A percentile compares a stretch with the other conserved stretches of the same genome.
Evolutionary conservation across 2,329 filamentous ascomycete genomes (phyloP).

Genomic region (Cercospora sesami): DNA sequence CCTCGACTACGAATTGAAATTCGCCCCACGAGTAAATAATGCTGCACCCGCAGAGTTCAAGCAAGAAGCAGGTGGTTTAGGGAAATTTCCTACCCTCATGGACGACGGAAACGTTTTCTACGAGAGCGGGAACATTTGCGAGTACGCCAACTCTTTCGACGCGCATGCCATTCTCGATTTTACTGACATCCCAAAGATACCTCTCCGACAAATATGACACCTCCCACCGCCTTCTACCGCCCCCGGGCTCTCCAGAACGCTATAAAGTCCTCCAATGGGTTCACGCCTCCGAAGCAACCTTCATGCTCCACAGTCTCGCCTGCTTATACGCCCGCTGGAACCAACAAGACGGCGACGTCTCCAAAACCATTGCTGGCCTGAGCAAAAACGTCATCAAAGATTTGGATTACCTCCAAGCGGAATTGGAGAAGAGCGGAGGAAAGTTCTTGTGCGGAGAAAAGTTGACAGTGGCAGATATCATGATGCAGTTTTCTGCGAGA

Average conservation of each 20-base stretch:
- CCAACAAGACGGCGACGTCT: constrained; percentile 41
- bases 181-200: constrained; percentile 39
- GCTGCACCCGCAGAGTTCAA: constrained; percentile 48
- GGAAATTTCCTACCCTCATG: constrained; percentile 48
- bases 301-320: constrained; percentile 48
- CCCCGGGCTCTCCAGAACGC: constrained; percentile 38
- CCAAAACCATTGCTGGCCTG: constrained; percentile 43
- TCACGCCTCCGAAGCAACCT: constrained; percentile 51
- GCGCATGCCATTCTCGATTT: neutral
- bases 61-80: constrained; percentile 44
- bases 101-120: constrained; percentile 45
- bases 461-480: constrained; percentile 48
- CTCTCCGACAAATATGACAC: constrained; percentile 51
- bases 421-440: constrained; percentile 43
- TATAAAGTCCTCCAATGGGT: constrained; percentile 47
- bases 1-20: constrained; percentile 46
- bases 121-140: constrained; percentile 51
- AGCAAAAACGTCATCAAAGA: constrained; percentile 49
- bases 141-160: constrained; percentile 38
- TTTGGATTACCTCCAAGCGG: constrained; percentile 48
- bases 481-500: constrained; percentile 46
- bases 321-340: constrained; percentile 50
- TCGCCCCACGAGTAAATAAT: constrained; percentile 42
- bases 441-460: constrained; percentile 46
- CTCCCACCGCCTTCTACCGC: constrained; percentile 41